Percentiles rank a stretch among this genome's conserved stretches.
Conservation (phyloP, 2,329 filamentous ascomycete species). For the Rachicladosporium sp. region DNA sequence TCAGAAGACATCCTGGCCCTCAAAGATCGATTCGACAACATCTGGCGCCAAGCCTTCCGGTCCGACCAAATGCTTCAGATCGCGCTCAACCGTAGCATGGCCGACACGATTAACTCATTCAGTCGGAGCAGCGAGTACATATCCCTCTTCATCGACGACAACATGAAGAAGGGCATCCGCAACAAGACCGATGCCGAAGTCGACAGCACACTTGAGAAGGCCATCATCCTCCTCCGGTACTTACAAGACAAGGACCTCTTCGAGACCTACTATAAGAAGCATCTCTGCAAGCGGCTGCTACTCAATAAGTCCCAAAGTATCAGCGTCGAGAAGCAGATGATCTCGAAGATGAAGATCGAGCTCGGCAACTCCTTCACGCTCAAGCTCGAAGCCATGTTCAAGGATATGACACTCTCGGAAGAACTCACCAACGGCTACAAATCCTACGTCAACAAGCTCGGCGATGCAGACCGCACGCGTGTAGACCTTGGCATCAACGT, state of each 20-base stretch:
- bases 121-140: constrained; percentile 77
- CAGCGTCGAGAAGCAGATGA: constrained; percentile 90
- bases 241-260: constrained; percentile 89
- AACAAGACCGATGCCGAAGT: constrained; percentile 85
- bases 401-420: constrained; percentile 79
- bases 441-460: constrained; percentile 49
- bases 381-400: constrained; percentile 96
- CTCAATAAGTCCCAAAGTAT: constrained; percentile 82
- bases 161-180: constrained; percentile 84
- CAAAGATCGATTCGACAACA: constrained; percentile 78
- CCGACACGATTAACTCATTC: constrained; percentile 90
- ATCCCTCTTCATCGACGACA: constrained; percentile 93
- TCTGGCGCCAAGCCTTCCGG: constrained; percentile 62
- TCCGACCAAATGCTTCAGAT: constrained; percentile 68
- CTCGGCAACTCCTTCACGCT: constrained; percentile 86
- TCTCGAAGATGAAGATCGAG: constrained; percentile 92
- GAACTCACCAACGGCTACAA: constrained; percentile 72
- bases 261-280: constrained; percentile 96
- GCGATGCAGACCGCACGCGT: constrained; percentile 45
- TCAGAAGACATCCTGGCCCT: constrained; percentile 78
- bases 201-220: constrained; percentile 74
- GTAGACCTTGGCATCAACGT: constrained; percentile 77
- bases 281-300: constrained; percentile 74
- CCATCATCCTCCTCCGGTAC: constrained; percentile 76
- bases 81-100: constrained; percentile 73